Base-by-base conservation (phyloP, 345 rosid genomes). In the Euphorbia tirucalli region DNA sequence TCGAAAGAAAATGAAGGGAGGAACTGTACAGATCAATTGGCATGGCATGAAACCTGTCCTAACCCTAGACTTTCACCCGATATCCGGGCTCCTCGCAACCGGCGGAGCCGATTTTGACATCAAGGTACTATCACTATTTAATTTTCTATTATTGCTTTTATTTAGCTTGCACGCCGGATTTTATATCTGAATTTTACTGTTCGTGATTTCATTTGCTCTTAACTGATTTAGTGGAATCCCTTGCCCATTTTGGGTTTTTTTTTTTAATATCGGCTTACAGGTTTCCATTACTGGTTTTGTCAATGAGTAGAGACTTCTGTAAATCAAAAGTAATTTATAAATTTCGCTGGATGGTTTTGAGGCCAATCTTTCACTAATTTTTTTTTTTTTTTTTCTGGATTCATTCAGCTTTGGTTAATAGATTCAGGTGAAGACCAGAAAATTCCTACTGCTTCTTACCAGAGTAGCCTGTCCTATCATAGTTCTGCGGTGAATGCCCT, bases 101-200 rank as follows among this genome's bases (percentile, higher is more conserved):
- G 97, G 93, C 79, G 98, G 98, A 71, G 96, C 98, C 78, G 98
- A 94, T 81, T 89, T 68, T 78, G 98, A 94, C 66, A 85, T 94
- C 85, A 94, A 94, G 93, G 98, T 90, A n/a, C 25, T 28, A 4
- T 24, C 22, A 24, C n/a, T 8, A 0, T 35, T n/a, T 19, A 22
- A 18, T 18, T 18, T 5, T 0, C 10, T 0, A 0, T 49, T 67
- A 43, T 4, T 25, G 9, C 66, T 7, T 46, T 30, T 3, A 18
- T 16, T 66, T 19, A 1, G 22, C 64, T 15, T 64, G 16, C n/a
- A 6, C 16, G 25, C 18, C 25, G 1, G n/a, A 63, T 6, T 52
- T 52, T 52, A 18, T 19, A 52, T n/a, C 19, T 7, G 10, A 52
- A 52, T 52, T 15, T n/a, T 54, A 37, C 16, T 52, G 46, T 6